Base-by-base conservation (phyloP, 2,329 filamentous ascomycete species). In the Onygenales sp. region DNA sequence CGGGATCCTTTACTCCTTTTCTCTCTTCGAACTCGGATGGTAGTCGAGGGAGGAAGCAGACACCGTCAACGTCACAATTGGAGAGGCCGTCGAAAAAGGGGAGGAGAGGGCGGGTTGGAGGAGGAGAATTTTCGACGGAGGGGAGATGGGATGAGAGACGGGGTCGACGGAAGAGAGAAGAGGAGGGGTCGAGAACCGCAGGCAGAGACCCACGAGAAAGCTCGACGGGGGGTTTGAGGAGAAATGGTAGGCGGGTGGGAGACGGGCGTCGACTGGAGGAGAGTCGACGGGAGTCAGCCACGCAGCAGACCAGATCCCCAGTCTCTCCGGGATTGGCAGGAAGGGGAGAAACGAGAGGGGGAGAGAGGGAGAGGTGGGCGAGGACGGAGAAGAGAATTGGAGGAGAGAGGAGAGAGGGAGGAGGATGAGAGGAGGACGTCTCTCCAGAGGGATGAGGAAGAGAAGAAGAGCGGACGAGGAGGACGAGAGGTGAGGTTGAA, bases 271-370 rank as follows among this genome's bases (percentile, higher is more conserved):
- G 56, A 66, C 59, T 53, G 49, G 54, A 31, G 57, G 56, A 58
- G 55, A 61, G 61, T 59, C 64, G 36, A 48, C 42, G 39, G 11
- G 14, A 27, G 32, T 32, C 27, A 49, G 34, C 49, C 61, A 62
- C 61, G 60, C 61, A 57, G 62, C 57, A 61, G 61, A 66, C 63
- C 64, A 64, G 13, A 61, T 64, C 65, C 68, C 67, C 64, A 61
- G 63, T 62, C 66, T 69, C 69, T 71, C 68, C 67, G 63, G 58
- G 61, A 65, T 67, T 67, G 65, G 61, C 62, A 58, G 57, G 61
- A 45, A 53, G 49, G 42, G 42, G 53, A 47, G 51, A 52, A 42
- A 55, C 14, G 56, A 53, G 55, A 55, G 56, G 64, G 63, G 58
- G 57, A 58, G 59, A 54, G 54, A 63, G 62, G 57, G 57, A 58